phyloP scores from a whole-genome alignment of 495 filamentous ascomycete species.

The Xylaria cubensis region DNA sequence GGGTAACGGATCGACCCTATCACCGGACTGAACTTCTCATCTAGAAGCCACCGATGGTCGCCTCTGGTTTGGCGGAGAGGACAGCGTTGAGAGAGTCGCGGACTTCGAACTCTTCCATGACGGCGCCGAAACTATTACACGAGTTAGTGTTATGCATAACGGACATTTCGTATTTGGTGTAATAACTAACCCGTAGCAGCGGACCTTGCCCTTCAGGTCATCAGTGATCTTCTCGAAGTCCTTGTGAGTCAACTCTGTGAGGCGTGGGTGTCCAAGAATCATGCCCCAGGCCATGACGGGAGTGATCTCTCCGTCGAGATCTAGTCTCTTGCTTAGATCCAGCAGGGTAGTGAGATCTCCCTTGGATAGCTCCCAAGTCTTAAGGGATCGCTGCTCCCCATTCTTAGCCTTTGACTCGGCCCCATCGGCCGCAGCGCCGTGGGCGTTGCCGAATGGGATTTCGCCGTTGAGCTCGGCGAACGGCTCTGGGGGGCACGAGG shows the following conservation, averaged over 20 bases:
- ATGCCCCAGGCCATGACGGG: slow-evolving; percentile 93
- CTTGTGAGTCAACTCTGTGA: slow-evolving; percentile 64
- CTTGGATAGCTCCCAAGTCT: slow-evolving; percentile 74
- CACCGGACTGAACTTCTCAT: not conserved
- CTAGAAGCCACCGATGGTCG: slow-evolving; percentile 37
- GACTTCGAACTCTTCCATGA: slow-evolving; percentile 91
- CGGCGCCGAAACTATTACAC: slow-evolving; percentile 73
- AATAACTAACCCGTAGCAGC: slow-evolving; percentile 89
- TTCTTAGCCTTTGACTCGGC: slow-evolving; percentile 41
- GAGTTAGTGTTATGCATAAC: slow-evolving; percentile 28
- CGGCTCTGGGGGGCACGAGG: slow-evolving; percentile 77
- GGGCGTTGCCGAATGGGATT: slow-evolving; percentile 57
- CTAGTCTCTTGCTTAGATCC: slow-evolving; percentile 81
- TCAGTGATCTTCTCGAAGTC: slow-evolving; percentile 78
- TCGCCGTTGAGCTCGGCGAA: slow-evolving; percentile 53
- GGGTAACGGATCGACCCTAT: slow-evolving; percentile 9
- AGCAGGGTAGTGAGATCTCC: slow-evolving; percentile 79
- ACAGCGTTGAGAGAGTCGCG: slow-evolving; percentile 81
- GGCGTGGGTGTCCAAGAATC: slow-evolving; percentile 73
- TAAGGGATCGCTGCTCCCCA: slow-evolving; percentile 51
- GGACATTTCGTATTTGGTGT: not conserved
- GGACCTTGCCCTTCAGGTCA: slow-evolving; percentile 77
- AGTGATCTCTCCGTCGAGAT: slow-evolving; percentile 93
- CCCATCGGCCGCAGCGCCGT: slow-evolving; percentile 20
- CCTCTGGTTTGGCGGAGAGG: slow-evolving; percentile 67